Conservation (phyloP, 352 stramenopile genomes). For the Sclerospora graminicola region DNA sequence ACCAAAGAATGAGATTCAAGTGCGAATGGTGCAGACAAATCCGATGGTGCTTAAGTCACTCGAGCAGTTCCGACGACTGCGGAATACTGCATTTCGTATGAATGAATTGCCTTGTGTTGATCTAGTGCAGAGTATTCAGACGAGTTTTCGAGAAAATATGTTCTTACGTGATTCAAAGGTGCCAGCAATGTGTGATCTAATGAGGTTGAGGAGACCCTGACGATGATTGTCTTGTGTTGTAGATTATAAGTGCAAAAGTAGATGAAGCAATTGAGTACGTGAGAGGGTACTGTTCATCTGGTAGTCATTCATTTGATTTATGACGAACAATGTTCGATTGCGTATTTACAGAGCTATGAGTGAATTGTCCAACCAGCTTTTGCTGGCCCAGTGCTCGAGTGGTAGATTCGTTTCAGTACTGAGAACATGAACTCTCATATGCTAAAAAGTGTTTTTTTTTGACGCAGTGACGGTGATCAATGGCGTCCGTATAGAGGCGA, state of each 20-base stretch:
- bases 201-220: slow-evolving; percentile 1
- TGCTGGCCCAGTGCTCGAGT: slow-evolving; percentile 62
- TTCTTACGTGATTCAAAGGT: slow-evolving; percentile 31
- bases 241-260: slow-evolving; percentile 38
- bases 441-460: background rate
- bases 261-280: slow-evolving; percentile 58
- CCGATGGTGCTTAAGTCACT: slow-evolving; percentile 28
- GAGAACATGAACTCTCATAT: background rate
- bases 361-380: slow-evolving; percentile 53
- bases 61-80: slow-evolving; percentile 28
- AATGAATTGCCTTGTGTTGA: slow-evolving; percentile 15
- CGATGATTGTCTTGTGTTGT: background rate
- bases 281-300: background rate
- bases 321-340: background rate
- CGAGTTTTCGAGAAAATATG: slow-evolving; percentile 34
- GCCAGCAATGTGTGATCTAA: background rate
- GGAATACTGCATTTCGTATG: slow-evolving; percentile 28
- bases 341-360: slow-evolving; percentile 30
- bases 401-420: slow-evolving; percentile 7
- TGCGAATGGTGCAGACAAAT: slow-evolving; percentile 2
- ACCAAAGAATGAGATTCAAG: slow-evolving; percentile 1
- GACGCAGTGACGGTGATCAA: slow-evolving; percentile 51
- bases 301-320: background rate
- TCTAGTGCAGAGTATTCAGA: slow-evolving; percentile 26
- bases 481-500: slow-evolving; percentile 60